Base-by-base conservation (phyloP, 1,139 yeast genomes). In the Blastobotrys illinoisensis region DNA sequence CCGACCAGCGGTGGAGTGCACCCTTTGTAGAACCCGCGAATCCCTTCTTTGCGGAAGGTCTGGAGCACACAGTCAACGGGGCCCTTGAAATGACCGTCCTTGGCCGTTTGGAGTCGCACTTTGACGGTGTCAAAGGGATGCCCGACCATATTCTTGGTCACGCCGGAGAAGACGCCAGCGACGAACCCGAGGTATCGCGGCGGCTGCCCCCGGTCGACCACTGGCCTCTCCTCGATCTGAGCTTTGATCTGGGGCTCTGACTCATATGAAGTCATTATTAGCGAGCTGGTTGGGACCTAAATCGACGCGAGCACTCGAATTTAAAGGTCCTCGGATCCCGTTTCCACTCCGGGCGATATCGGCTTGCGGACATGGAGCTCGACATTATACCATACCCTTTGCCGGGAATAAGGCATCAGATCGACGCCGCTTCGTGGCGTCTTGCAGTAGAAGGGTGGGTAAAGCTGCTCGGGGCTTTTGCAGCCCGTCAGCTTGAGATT, bases 111-210 rank as follows among this genome's bases (percentile, higher is more conserved):
- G 48, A 90, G 74, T 52, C 97, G 75, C 23, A 89, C 96, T 67
- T 90, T 90, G 61, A 90, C 82, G 1, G 96, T 88, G 67, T 90
- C 97, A 63, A 90, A 89, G 5, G 97, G 97, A 68, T 90, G 97
- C 1, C 97, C 97, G 16, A 90, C 97, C 0, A 86, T 82, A 64
- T 89, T 86, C 69, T 90, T 90, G 64, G 88, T 86, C 43, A 88
- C 80, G 18, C 97, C 97, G 0, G 93, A 85, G 66, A 86, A 86
- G 66, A 87, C 82, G 5, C 97, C 97, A 1, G 97, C 96, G 13
- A 88, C 79, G 65, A 88, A 89, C 14, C 96, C 96, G 19, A 61
- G 60, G 51, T 64, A 60, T 46, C 63, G 50, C 1, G 67, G 67
- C 4, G 63, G 53, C 24, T 26, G 54, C 3, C 47, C 13, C 24